These are phyloP conservation scores for Fusarium phyllophilum DNA, from an alignment of 2,329 filamentous ascomycete genomes.

Conservation along the genomic window DNA sequence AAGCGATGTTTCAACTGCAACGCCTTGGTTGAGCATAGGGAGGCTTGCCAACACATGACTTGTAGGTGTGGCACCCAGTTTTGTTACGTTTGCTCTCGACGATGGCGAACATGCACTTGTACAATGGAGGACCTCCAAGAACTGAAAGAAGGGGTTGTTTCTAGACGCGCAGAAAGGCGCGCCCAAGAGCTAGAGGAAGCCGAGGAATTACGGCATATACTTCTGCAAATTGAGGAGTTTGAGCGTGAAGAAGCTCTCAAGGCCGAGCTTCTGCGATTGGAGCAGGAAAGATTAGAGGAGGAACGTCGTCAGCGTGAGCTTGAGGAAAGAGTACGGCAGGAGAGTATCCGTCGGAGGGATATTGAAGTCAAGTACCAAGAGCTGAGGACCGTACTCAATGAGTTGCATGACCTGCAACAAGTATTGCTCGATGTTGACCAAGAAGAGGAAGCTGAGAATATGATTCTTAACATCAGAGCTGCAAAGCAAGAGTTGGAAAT, in stretches of 20 bases:
- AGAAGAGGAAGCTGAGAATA: slow-evolving; percentile 46
- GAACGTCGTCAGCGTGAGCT: slow-evolving; percentile 52
- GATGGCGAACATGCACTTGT: slow-evolving; percentile 80
- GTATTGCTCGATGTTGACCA: slow-evolving; percentile 52
- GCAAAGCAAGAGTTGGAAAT: slow-evolving; percentile 46
- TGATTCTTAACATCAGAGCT: slow-evolving; percentile 38
- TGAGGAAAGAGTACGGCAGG: slow-evolving; percentile 52
- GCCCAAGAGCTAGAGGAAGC: slow-evolving; percentile 49
- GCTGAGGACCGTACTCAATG: slow-evolving; percentile 50
- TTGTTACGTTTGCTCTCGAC: slow-evolving; percentile 80
- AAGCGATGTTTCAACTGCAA: slow-evolving; percentile 75
- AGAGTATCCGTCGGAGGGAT: slow-evolving; percentile 53
- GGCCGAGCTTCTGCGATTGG: slow-evolving; percentile 52
- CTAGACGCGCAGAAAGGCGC: slow-evolving; percentile 49
- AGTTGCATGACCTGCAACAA: slow-evolving; percentile 57
- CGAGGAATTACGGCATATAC: slow-evolving; percentile 51
- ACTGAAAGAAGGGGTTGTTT: slow-evolving; percentile 52
- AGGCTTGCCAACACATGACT: slow-evolving; percentile 88
- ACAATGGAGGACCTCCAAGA: slow-evolving; percentile 56
- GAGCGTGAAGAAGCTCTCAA: slow-evolving; percentile 58
- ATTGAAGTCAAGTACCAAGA: slow-evolving; percentile 53
- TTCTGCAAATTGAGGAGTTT: slow-evolving; percentile 60
- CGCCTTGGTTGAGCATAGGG: slow-evolving; percentile 78
- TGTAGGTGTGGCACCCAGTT: slow-evolving; percentile 85
- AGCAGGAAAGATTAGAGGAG: slow-evolving; percentile 51